These are phyloP conservation scores for Coccinonectria pachysandricola DNA, from an alignment of 2,329 filamentous ascomycete genomes.

Conservation along the genomic window DNA sequence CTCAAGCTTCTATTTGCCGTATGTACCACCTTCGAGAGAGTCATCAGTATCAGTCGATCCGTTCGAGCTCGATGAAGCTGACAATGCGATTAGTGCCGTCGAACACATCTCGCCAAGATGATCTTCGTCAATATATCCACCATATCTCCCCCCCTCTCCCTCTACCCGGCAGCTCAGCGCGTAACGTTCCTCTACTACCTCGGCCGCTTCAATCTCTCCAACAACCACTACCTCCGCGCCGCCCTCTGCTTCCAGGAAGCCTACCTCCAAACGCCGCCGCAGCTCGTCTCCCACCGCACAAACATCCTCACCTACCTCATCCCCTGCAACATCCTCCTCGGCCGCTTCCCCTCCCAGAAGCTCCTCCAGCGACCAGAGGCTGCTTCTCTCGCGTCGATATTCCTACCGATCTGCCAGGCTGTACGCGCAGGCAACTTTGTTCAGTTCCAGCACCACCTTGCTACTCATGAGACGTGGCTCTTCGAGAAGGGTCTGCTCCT, in stretches of 20 bases:
- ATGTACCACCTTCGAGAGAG: no score
- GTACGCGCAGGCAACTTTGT: conserved; percentile 66
- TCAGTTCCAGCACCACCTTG: conserved; percentile 60
- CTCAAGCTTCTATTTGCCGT: conserved; percentile 79
- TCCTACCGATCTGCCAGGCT: conserved; percentile 61
- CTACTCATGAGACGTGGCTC: conserved; percentile 59
- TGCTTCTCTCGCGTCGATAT: conserved; percentile 52
- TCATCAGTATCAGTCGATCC: no score
- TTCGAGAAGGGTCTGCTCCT: conserved; percentile 66
- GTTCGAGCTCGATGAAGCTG: no score
- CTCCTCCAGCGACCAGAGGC: conserved; percentile 58
- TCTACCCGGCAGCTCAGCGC: conserved; percentile 77
- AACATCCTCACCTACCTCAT: conserved; percentile 78
- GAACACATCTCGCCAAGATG: conserved; percentile 73
- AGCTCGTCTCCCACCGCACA: conserved; percentile 62
- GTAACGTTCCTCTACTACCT: conserved; percentile 94
- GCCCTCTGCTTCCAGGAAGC: conserved; percentile 66
- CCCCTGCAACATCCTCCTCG: conserved; percentile 71
- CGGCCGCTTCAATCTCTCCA: conserved; percentile 79
- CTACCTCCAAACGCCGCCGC: conserved; percentile 56
- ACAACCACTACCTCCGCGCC: conserved; percentile 71
- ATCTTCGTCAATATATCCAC: conserved; percentile 83
- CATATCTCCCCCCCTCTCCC: conserved; percentile 67
- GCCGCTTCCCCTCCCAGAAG: conserved; percentile 61
- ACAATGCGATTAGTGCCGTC: conserved; percentile 49